Percentiles rank a stretch among this genome's conserved stretches.
These are phyloP conservation scores for Cenococcum geophilum DNA, from an alignment of 495 filamentous ascomycete species.

Conservation along the genomic window DNA sequence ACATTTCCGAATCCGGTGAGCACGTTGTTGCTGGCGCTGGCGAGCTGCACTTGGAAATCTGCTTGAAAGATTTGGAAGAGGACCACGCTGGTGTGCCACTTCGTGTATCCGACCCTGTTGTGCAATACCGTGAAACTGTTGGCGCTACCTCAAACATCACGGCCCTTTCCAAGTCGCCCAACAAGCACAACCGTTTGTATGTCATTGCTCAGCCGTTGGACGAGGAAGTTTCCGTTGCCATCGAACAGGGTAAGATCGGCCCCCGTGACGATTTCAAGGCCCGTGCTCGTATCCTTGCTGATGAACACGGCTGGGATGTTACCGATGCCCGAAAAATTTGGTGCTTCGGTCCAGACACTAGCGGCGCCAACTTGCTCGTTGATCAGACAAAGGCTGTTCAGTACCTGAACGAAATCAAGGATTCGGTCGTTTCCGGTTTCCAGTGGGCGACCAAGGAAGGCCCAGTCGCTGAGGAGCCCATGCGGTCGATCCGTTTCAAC, in stretches of 20 bases:
- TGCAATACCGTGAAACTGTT: constrained; percentile 97
- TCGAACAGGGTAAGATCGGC: constrained; percentile 84
- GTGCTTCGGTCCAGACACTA: constrained; percentile 98
- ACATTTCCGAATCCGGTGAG: constrained; percentile 86
- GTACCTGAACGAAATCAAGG: constrained; percentile 99
- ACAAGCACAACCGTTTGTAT: constrained; percentile 99
- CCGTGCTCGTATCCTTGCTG: constrained; percentile 91
- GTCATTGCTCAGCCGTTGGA: constrained; percentile 80
- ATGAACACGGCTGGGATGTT: constrained; percentile 98
- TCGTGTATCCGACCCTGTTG: constrained; percentile 92
- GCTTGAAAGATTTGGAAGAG: constrained; percentile 99
- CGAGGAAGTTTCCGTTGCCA: constrained; percentile 85
- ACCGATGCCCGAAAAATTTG: constrained; percentile 99
- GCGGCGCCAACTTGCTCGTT: constrained; percentile 94
- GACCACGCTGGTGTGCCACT: constrained; percentile 98
- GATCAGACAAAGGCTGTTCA: constrained; percentile 99
- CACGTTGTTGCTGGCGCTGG: constrained; percentile 98
- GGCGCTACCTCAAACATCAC: constrained; percentile 76
- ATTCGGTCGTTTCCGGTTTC: constrained; percentile 99
- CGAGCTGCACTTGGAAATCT: constrained; percentile 99
- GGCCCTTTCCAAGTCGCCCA: constrained; percentile 97
- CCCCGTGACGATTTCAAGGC: constrained; percentile 99
- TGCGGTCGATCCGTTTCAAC: constrained; percentile 96
- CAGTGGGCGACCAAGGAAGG: constrained; percentile 99
- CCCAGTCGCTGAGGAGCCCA: constrained; percentile 94